Percentiles rank a stretch among this genome's conserved stretches.
Conservation (phyloP, 805 yeast genomes). For the Candida xiaguanensis region DNA sequence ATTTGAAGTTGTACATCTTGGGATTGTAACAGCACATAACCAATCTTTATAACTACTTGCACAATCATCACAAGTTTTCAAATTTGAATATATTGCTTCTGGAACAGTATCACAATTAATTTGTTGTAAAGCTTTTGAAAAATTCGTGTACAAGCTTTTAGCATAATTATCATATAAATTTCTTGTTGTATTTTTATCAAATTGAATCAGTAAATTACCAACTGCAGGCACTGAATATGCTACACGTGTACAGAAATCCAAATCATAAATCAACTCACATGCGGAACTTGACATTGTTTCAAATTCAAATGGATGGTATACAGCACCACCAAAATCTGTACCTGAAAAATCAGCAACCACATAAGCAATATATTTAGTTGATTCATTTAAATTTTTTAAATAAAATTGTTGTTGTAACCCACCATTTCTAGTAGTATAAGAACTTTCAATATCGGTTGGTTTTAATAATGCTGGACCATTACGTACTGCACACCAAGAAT, state of each 20-base stretch:
- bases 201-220: neutral
- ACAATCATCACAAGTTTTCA: slow-evolving; percentile 73
- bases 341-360: slow-evolving; percentile 44
- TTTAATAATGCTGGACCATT: slow-evolving; percentile 43
- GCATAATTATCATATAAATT: slow-evolving; percentile 65
- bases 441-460: slow-evolving; percentile 20
- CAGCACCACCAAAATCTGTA: slow-evolving; percentile 53
- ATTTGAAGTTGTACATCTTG: slow-evolving; percentile 67
- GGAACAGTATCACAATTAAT: slow-evolving; percentile 67
- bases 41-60: slow-evolving; percentile 69
- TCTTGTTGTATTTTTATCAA: slow-evolving; percentile 10
- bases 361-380: slow-evolving; percentile 63
- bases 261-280: slow-evolving; percentile 70
- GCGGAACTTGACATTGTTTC: slow-evolving; percentile 50
- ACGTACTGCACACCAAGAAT: slow-evolving; percentile 70
- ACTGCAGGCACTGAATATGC: slow-evolving; percentile 81
- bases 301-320: slow-evolving; percentile 55
- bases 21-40: slow-evolving; percentile 87
- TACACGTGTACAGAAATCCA: slow-evolving; percentile 75
- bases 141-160: slow-evolving; percentile 51
- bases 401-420: slow-evolving; percentile 59
- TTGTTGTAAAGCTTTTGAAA: slow-evolving; percentile 71
- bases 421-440: slow-evolving; percentile 44
- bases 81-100: slow-evolving; percentile 69
- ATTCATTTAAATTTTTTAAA: slow-evolving; percentile 55